Evolutionary conservation across 768 basidiomycete genomes (phyloP), one percentile per base, ranked within the genome.

Genomic region (Mycena amicta): DNA sequence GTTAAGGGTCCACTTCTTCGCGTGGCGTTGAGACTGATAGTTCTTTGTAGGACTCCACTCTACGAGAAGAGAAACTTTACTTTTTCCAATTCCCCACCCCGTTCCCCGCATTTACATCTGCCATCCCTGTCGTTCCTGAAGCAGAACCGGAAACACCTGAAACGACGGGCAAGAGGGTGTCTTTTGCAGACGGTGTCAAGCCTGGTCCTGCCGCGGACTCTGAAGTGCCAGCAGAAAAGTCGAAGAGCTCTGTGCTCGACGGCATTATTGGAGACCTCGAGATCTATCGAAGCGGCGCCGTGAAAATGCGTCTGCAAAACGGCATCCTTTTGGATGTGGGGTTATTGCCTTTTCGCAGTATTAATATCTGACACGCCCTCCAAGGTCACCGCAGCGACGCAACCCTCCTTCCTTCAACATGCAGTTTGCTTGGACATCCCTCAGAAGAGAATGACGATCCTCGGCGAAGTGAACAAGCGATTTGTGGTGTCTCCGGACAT

Each of bases 1-100:
- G 30, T 72, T n/a, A n/a, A n/a, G 55, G 51, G 8, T 39, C 16
- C 28, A 29, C 41, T 57, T n/a, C n/a, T n/a, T n/a, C n/a, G n/a
- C n/a, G n/a, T n/a, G n/a, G n/a, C n/a, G n/a, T n/a, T n/a, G n/a
- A n/a, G n/a, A n/a, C n/a, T n/a, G n/a, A n/a, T n/a, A n/a, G n/a
- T n/a, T n/a, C n/a, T 52, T 28, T 41, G 22, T 65, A 88, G 85
- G 83, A 84, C 55, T 66, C 77, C 26, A 69, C 75, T 50, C 63
- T 80, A 33, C 79, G 78, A 52, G 86, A 85, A 71, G 88, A 92
- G 53, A 79, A 82, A 20, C 74, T 96, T 3, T 96, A 90, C 67
- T 88, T 94, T 64, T 95, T 96, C 75, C 93, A 95, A 68, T 96
- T 96, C 66, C 95, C 95, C 0, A 71, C 78, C 8, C 90, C 92